Conservation (phyloP, 1,284 basidiomycete species). For the Puccinia hordei region DNA sequence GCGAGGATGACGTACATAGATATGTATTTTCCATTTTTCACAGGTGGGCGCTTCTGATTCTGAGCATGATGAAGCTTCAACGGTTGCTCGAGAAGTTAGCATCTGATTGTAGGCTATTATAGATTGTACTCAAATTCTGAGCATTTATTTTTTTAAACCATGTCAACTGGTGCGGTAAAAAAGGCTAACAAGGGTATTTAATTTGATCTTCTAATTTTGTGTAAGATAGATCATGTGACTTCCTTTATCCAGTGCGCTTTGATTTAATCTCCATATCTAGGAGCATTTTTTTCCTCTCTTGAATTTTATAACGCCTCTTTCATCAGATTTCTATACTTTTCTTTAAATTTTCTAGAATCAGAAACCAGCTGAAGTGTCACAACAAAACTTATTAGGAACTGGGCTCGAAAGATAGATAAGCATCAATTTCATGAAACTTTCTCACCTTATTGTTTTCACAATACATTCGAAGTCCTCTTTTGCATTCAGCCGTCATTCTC, state of each 20-base stretch:
- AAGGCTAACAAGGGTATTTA: too few relatives aligned
- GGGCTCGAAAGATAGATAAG: neutral
- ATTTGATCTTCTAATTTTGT: too few relatives aligned
- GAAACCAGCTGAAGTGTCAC: neutral
- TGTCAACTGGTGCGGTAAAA: too few relatives aligned
- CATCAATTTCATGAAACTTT: neutral
- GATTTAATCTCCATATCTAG: neutral
- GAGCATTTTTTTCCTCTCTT: neutral
- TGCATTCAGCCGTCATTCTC: constrained; percentile 8
- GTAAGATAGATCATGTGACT: too few relatives aligned
- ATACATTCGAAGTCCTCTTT: constrained; percentile 20
- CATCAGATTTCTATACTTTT: constrained; percentile 16
- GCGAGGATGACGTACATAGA: too few relatives aligned
- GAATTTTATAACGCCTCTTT: constrained; percentile 12
- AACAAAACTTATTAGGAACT: neutral
- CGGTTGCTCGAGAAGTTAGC: too few relatives aligned
- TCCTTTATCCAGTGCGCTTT: neutral
- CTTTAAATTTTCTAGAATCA: constrained; percentile 11
- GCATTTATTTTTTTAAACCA: too few relatives aligned
- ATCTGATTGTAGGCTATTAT: too few relatives aligned
- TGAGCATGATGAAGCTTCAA: too few relatives aligned
- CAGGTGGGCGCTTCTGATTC: too few relatives aligned
- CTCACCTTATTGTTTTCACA: constrained; percentile 17
- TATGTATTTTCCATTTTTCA: too few relatives aligned
- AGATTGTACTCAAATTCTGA: too few relatives aligned